phyloP scores from a whole-genome alignment of 768 basidiomycete species.

The Neoboletus subvelutipes region DNA sequence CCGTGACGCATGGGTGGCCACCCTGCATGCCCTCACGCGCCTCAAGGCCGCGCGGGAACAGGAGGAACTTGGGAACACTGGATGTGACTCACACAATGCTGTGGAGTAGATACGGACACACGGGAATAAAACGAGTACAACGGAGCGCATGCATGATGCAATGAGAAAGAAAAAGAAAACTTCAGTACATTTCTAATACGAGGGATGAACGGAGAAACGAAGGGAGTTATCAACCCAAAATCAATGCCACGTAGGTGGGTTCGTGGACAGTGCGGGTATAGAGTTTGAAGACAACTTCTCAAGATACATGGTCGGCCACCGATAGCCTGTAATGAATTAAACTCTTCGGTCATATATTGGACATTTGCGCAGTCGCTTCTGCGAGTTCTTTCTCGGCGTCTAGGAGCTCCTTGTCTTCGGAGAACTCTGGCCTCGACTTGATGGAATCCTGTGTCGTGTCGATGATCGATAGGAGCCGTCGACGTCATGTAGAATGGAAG shows the following conservation, averaged over 20 bases:
- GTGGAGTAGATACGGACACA: constrained; percentile 19
- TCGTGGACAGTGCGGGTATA: constrained; percentile 20
- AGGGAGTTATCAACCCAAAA: not conserved
- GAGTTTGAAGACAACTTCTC: constrained; percentile 17
- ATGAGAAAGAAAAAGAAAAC: not conserved
- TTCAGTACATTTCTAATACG: constrained; percentile 26
- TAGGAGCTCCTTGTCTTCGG: constrained; percentile 41
- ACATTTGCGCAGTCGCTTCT: constrained; percentile 46
- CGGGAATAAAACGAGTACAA: constrained; percentile 16
- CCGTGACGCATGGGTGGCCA: constrained; percentile 74
- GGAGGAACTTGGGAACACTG: constrained; percentile 13
- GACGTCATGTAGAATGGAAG: constrained; percentile 22
- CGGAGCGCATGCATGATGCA: constrained; percentile 16
- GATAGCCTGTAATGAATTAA: constrained; percentile 23
- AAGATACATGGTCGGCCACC: constrained; percentile 12
- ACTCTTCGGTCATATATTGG: constrained; percentile 1
- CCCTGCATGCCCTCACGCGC: constrained; percentile 63
- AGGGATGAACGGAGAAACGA: constrained; percentile 10
- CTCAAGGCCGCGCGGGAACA: constrained; percentile 49
- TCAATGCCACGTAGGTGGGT: not conserved
- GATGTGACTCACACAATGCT: constrained; percentile 13
- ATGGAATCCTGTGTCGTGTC: constrained; percentile 26
- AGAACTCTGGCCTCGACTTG: constrained; percentile 29
- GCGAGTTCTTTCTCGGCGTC: constrained; percentile 61
- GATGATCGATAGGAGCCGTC: constrained; percentile 10